Conservation (phyloP, 768 basidiomycete species). For the Rhizopogon rudus region DNA sequence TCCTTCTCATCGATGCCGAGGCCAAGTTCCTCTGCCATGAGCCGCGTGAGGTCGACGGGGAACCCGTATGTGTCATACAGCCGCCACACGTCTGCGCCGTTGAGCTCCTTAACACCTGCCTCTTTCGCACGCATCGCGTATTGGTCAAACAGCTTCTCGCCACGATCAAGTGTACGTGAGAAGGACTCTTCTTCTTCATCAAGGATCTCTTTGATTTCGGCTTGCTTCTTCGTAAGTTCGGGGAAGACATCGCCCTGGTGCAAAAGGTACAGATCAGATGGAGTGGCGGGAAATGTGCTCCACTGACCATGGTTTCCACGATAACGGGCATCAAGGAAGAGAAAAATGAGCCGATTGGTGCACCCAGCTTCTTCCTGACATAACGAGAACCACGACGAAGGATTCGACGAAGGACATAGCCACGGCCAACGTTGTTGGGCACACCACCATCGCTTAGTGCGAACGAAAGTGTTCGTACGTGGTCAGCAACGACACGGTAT, state of each 20-base stretch:
- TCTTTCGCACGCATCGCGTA: slow-evolving; percentile 69
- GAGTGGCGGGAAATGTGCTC: not conserved
- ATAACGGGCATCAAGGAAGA: slow-evolving; percentile 88
- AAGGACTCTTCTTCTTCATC: slow-evolving; percentile 98
- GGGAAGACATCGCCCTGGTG: slow-evolving; percentile 82
- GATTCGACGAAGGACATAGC: slow-evolving; percentile 95
- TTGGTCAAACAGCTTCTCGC: slow-evolving; percentile 92
- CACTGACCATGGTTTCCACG: slow-evolving; percentile 77
- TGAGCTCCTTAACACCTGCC: slow-evolving; percentile 59
- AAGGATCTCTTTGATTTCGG: slow-evolving; percentile 89
- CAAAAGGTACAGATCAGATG: slow-evolving; percentile 5
- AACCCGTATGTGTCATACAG: slow-evolving; percentile 98
- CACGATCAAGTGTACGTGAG: slow-evolving; percentile 93
- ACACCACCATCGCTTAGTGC: slow-evolving; percentile 96
- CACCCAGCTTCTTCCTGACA: slow-evolving; percentile 90
- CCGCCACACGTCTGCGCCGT: slow-evolving; percentile 93
- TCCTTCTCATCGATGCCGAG: slow-evolving; percentile 82
- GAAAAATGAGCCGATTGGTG: slow-evolving; percentile 92
- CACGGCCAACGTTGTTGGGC: slow-evolving; percentile 93
- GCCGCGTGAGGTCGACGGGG: slow-evolving; percentile 90
- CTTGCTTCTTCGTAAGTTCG: slow-evolving; percentile 78
- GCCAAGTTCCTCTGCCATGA: slow-evolving; percentile 95
- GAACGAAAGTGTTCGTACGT: slow-evolving; percentile 92
- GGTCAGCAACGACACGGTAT: slow-evolving; percentile 95
- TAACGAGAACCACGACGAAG: slow-evolving; percentile 92